Evolutionary conservation across 2,329 filamentous ascomycete genomes (phyloP).

Genomic region (Botrytis sinoallii): DNA sequence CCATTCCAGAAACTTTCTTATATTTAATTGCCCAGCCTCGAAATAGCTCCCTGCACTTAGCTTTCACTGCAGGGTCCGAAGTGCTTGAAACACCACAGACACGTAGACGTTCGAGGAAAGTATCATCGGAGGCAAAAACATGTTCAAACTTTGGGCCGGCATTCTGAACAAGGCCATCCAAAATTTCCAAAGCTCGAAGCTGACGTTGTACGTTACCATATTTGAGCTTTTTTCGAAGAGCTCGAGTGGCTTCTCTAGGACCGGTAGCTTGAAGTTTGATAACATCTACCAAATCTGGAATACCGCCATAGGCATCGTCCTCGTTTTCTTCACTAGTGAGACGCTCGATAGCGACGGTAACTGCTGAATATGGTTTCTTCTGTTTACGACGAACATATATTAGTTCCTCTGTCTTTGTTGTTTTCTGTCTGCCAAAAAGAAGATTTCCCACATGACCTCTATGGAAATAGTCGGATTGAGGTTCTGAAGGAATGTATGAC

Average conservation of each 20-base stretch:
- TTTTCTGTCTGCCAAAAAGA: conserved; percentile 12
- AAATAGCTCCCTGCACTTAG: conserved; percentile 85
- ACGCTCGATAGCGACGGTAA: conserved; percentile 88
- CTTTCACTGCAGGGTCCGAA: conserved; percentile 80
- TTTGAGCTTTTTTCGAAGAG: conserved; percentile 96
- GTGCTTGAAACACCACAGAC: conserved; percentile 82
- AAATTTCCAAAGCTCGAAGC: conserved; percentile 78
- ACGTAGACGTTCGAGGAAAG: conserved; percentile 83
- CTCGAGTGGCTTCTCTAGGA: conserved; percentile 83
- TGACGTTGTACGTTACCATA: conserved; percentile 95
- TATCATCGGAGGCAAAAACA: conserved; percentile 77
- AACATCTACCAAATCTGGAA: conserved; percentile 91
- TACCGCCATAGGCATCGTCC: conserved; percentile 86
- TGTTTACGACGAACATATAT: conserved; percentile 34
- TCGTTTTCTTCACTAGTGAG: conserved; percentile 87
- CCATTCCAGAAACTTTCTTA: conserved; percentile 74
- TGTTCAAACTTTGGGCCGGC: conserved; percentile 84
- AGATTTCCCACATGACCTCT: conserved; percentile 15
- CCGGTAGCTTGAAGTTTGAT: conserved; percentile 86
- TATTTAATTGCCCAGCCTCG: conserved; percentile 82
- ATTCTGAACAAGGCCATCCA: conserved; percentile 94
- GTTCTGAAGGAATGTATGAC: conserved; percentile 11
- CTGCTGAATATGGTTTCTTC: conserved; percentile 88
- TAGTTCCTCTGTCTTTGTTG: conserved; percentile 17
- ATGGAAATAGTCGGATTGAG: conserved; percentile 12